These are phyloP conservation scores for Pachyrhizus erosus DNA, from an alignment of 306 rosid genomes.

Conservation along the genomic window DNA sequence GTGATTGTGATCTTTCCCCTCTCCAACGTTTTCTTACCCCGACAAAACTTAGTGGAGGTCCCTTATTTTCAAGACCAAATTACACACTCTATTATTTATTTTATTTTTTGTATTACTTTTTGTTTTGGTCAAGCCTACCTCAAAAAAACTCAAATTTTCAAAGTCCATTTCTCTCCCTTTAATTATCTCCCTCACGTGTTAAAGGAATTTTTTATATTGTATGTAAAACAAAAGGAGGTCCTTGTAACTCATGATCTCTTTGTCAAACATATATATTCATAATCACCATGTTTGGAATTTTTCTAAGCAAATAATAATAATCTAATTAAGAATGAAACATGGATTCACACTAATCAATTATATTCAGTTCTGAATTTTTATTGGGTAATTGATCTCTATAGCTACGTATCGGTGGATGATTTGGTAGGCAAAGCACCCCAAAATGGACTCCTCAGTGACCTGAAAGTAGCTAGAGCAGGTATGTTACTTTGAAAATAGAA, in stretches of 20 bases:
- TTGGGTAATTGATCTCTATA: not conserved
- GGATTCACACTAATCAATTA: not conserved
- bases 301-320: not conserved
- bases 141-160: slow-evolving; percentile 48
- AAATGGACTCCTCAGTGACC: slow-evolving; percentile 39
- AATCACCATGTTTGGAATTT: not conserved
- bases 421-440: slow-evolving; percentile 45
- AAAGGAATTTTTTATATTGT: not conserved
- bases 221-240: not conserved
- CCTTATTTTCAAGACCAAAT: slow-evolving; percentile 53
- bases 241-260: slow-evolving; percentile 18
- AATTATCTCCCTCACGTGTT: slow-evolving; percentile 38
- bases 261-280: slow-evolving; percentile 6
- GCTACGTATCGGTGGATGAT: slow-evolving; percentile 36
- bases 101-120: slow-evolving; percentile 33
- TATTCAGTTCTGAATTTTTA: not conserved
- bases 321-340: not conserved
- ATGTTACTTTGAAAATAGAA: not conserved
- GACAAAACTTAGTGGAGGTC: slow-evolving; percentile 73
- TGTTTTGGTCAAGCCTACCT: slow-evolving; percentile 58
- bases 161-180: slow-evolving; percentile 30
- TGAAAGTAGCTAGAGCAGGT: slow-evolving; percentile 15
- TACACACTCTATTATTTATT: slow-evolving; percentile 33
- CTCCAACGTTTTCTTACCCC: slow-evolving; percentile 50
- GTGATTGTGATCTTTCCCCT: slow-evolving; percentile 43